Evolutionary conservation across 176 grass and related monocot species (phyloP), one percentile per base, ranked within the genome.

Genomic region (Luzula sylvatica): DNA sequence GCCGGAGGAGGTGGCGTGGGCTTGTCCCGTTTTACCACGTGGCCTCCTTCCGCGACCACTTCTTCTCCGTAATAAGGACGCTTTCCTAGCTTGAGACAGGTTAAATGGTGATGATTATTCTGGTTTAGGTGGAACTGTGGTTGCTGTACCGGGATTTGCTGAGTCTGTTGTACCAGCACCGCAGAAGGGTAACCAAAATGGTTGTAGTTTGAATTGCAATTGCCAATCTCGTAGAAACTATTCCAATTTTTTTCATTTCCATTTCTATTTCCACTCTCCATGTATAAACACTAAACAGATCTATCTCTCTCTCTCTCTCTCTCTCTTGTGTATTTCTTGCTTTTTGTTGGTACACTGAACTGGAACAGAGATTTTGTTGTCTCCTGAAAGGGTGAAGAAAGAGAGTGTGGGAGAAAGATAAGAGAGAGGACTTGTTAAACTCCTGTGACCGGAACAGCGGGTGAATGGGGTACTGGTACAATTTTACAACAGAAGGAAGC

Each of bases 51-150:
- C 18, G 4, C 23, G 19, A 3, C 21, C 28, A 5, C 26, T 20
- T 65, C 58, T 46, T 39, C 32, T 59, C 29, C 28, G 61, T 17
- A 72, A 66, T 53, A 70, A 2, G 73, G 77, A 23, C 70, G 76
- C 70, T 86, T 86, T 4, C 82, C 87, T 11, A 94, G 74, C 47
- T 94, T 72, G 16, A 86, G 69, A 44, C 77, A 73, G 3, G 77
- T 72, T 39, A 79, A 71, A 42, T 82, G 65, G 47, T 79, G 60
- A 49, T 71, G 61, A 35, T 35, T 7, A 55, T 66, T 53, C 9
- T 52, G 67, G 15, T 39, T 54, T 26, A 32, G 68, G 0, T 55
- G 50, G 8, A 44, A 15, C 25, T 56, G 73, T 71, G 12, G 19
- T 11, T 58, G 42, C 7, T 20, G 20, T 3, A 23, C 13, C 5